Evolutionary conservation across 345 rosid species (phyloP).

Genomic region (Salix udensis): DNA sequence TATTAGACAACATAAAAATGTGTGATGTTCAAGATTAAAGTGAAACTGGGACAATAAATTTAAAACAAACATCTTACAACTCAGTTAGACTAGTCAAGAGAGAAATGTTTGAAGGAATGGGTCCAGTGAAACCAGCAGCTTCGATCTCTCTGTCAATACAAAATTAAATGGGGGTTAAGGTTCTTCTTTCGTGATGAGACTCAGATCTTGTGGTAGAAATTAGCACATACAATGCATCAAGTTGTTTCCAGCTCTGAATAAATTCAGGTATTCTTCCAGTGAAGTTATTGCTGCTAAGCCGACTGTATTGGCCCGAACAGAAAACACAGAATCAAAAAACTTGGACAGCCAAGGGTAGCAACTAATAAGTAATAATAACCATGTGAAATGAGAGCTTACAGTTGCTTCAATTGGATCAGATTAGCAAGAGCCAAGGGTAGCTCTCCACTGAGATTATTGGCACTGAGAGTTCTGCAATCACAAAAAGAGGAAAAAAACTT

Average conservation of each 20-base stretch:
- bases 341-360: too few relatives aligned
- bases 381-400: conserved; percentile 6
- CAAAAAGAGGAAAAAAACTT: neutral
- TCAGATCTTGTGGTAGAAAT: neutral
- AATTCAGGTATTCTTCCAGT: conserved; percentile 13
- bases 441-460: conserved; percentile 20
- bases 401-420: conserved; percentile 2
- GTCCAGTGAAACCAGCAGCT: conserved; percentile 18
- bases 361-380: neutral
- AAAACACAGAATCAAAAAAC: neutral
- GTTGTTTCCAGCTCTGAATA: conserved; percentile 7
- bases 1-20: neutral
- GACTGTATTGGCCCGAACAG: conserved; percentile 2
- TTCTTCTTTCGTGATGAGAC: neutral
- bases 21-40: neutral
- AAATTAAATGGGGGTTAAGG: neutral
- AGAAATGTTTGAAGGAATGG: conserved; percentile 14
- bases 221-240: neutral
- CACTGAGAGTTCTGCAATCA: conserved; percentile 15
- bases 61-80: conserved; percentile 4
- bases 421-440: conserved; percentile 6
- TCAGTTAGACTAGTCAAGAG: conserved; percentile 1
- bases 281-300: conserved; percentile 16
- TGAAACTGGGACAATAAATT: neutral
- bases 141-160: conserved; percentile 11